Percentiles rank a stretch among this genome's conserved stretches.
Evolutionary conservation across 2,329 filamentous ascomycete species (phyloP).

Genomic region (Fusarium luffae): DNA sequence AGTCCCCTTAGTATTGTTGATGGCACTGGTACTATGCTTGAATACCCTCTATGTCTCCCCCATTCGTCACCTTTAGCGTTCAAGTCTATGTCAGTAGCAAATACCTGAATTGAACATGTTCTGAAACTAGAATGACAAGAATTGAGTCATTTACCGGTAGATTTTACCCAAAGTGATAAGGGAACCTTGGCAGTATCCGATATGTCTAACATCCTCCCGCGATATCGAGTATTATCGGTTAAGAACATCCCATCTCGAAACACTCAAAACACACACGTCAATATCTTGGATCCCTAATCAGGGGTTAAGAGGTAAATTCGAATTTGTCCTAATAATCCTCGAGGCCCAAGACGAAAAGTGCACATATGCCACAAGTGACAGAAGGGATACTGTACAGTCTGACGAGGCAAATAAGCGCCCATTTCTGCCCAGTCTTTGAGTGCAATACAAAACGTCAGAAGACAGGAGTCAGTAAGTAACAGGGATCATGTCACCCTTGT

Average conservation of each 20-base stretch:
- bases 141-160: not conserved
- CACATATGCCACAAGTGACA: not conserved
- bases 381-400: not conserved
- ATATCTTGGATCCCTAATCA: not conserved
- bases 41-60: not conserved
- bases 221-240: conserved; percentile 3
- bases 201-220: conserved; percentile 5
- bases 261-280: not conserved
- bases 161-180: not conserved
- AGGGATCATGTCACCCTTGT: conserved; percentile 23
- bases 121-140: not conserved
- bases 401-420: conserved; percentile 30
- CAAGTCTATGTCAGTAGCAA: not conserved
- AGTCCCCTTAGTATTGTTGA: not conserved
- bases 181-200: conserved; percentile 7
- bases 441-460: not conserved
- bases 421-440: conserved; percentile 1
- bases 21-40: not conserved
- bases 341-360: not conserved
- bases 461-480: conserved; percentile 6
- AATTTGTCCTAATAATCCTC: conserved; percentile 17
- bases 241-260: not conserved
- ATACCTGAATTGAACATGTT: not conserved
- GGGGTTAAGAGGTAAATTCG: not conserved
- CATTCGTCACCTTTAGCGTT: not conserved